Evolutionary conservation across 495 filamentous ascomycete species (phyloP), one percentile per base, ranked within the genome.

Genomic region (Delitschia confertaspora): DNA sequence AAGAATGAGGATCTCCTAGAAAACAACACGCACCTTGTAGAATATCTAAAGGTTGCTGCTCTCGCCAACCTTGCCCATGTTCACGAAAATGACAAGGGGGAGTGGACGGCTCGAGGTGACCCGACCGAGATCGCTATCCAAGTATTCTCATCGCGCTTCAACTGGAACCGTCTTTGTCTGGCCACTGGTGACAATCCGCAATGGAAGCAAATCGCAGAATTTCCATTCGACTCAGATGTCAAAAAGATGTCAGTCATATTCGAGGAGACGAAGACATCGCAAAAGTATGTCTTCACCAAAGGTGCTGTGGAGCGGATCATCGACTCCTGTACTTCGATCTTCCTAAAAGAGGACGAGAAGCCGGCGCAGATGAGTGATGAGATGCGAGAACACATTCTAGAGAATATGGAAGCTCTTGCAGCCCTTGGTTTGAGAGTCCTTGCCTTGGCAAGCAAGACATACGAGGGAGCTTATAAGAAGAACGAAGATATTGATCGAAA

Each of bases 201-300:
- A 6, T 63, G 64, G 59, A 55, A 65, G 4, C 56, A 67, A 35
- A 25, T 76, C 4, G 65, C 63, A 4, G 76, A 81, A 47, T 71
- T 77, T 39, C 72, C 75, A 4, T 81, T 80, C 54, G 74, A 78
- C 56, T 80, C 76, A 3, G 69, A 69, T 21, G 64, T 70, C 42
- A 81, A 81, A 56, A 68, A 69, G 43, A 78, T 80, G 74, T 72
- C 67, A 13, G 73, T 79, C 25, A 58, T 75, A 20, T 74, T 72
- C 60, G 61, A 60, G 26, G 55, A 71, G 37, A 44, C 36, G 9
- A 42, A 53, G 10, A 56, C 53, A 6, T 56, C 63, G 16, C 53
- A 57, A 30, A 53, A 63, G 17, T 56, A 65, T 16, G 67, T 75
- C 7, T 78, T 70, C 57, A 72, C 72, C 55, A 80, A 80, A 55